Percentiles rank a stretch among this genome's conserved stretches.
phyloP scores from a whole-genome alignment of 2,329 filamentous ascomycete species.

The Cladosporium austrohemisphaericum region DNA sequence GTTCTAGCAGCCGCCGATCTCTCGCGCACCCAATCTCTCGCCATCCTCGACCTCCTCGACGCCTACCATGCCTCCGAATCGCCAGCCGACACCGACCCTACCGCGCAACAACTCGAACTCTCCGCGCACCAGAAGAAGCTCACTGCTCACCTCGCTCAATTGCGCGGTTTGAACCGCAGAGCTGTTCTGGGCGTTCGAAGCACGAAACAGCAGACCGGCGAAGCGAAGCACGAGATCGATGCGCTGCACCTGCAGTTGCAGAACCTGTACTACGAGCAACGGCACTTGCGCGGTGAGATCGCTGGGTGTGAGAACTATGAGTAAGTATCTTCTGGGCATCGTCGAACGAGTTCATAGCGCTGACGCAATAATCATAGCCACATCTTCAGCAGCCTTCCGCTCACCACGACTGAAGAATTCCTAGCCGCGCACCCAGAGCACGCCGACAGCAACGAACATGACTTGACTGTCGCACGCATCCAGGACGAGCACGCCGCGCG shows the following conservation, averaged over 20 bases:
- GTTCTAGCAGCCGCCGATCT: conserved; percentile 70
- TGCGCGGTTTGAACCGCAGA: conserved; percentile 78
- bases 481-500: conserved; percentile 84
- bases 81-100: conserved; percentile 39
- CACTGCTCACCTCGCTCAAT: conserved; percentile 70
- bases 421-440: conserved; percentile 72
- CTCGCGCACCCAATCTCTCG: conserved; percentile 67
- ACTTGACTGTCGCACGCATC: conserved; percentile 84
- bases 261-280: conserved; percentile 94
- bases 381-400: conserved; percentile 78
- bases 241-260: conserved; percentile 86
- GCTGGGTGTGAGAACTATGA: conserved; percentile 85
- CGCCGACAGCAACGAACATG: conserved; percentile 66
- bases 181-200: conserved; percentile 77
- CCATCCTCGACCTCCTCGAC: conserved; percentile 54
- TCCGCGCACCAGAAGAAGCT: conserved; percentile 77
- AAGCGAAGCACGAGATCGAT: conserved; percentile 87
- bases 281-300: conserved; percentile 86
- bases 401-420: conserved; percentile 82
- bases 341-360: not conserved
- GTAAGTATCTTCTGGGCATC: conserved; percentile 51
- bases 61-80: conserved; percentile 32
- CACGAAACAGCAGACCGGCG: conserved; percentile 81
- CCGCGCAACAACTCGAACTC: conserved; percentile 54
- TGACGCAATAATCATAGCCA: no score